phyloP scores from a whole-genome alignment of 768 basidiomycete genomes.

The Mrakia frigida region DNA sequence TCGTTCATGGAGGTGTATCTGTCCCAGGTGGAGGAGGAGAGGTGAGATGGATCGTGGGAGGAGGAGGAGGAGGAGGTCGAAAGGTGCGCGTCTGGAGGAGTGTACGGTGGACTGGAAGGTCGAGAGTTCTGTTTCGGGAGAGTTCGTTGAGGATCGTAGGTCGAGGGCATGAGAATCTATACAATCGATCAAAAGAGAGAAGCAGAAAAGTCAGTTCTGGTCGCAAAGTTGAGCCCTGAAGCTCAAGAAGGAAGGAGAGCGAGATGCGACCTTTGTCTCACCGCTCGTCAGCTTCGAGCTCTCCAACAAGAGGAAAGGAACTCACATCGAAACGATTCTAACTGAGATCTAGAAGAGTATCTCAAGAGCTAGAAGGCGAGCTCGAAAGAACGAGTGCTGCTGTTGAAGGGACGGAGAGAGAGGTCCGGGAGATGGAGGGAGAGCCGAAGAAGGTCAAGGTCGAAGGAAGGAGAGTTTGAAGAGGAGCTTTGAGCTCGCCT shows the following conservation, averaged over 20 bases:
- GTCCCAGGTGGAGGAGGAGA: neutral
- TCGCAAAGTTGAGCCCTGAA: neutral
- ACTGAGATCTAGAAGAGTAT: no score
- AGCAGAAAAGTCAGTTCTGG: neutral
- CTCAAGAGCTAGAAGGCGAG: no score
- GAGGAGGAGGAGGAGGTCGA: neutral
- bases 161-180: neutral
- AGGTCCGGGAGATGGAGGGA: neutral
- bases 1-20: neutral
- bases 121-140: neutral
- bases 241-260: no score
- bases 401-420: neutral
- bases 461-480: neutral
- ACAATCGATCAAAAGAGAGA: neutral
- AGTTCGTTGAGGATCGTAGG: neutral
- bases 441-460: neutral
- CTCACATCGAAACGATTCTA: no score
- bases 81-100: neutral
- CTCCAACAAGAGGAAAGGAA: no score
- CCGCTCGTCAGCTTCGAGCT: no score
- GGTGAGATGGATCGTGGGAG: neutral
- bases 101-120: conserved; percentile 12
- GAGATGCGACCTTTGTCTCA: no score
- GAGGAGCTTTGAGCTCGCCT: no score
- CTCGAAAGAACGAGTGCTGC: neutral